Evolutionary conservation across 2,329 filamentous ascomycete species (phyloP).

Genomic region (Alternaria atra): DNA sequence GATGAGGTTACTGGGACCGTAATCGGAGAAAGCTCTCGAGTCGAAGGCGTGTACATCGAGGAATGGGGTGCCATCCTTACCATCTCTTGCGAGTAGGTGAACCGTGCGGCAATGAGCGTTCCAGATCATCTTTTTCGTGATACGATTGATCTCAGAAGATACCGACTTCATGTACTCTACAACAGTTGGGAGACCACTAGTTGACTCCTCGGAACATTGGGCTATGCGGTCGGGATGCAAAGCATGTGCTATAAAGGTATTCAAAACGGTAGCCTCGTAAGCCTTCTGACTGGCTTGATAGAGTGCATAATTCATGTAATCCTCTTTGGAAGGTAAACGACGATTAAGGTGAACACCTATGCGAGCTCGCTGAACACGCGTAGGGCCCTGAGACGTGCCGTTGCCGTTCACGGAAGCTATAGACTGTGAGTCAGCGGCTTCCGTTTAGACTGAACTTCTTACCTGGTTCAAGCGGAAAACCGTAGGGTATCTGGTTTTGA

Average conservation of each 20-base stretch:
- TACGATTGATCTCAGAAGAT: conserved; percentile 22
- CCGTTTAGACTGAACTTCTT: not conserved
- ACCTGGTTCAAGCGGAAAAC: conserved; percentile 17
- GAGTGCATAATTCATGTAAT: conserved; percentile 30
- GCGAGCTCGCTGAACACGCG: conserved; percentile 15
- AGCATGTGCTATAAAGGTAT: conserved; percentile 32
- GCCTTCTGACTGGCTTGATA: conserved; percentile 39
- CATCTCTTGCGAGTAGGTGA: conserved; percentile 31
- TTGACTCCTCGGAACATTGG: conserved; percentile 12
- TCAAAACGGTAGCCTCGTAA: conserved; percentile 36
- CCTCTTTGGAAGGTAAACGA: conserved; percentile 26
- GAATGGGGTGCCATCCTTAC: conserved; percentile 26
- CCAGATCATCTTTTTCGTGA: conserved; percentile 36
- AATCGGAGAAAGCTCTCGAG: conserved; percentile 21
- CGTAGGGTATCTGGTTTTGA: conserved; percentile 2
- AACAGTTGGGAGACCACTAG: conserved; percentile 4
- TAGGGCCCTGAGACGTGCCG: not conserved
- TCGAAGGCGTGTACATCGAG: conserved; percentile 28
- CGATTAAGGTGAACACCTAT: conserved; percentile 18
- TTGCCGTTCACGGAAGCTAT: not conserved
- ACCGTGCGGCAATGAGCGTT: conserved; percentile 31
- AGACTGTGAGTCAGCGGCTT: not conserved
- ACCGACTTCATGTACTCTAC: conserved; percentile 28
- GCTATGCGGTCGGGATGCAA: conserved; percentile 27
- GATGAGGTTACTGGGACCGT: conserved; percentile 17